These are phyloP conservation scores for Avena atlantica DNA, from an alignment of 176 grass and related monocot genomes.

Conservation along the genomic window DNA sequence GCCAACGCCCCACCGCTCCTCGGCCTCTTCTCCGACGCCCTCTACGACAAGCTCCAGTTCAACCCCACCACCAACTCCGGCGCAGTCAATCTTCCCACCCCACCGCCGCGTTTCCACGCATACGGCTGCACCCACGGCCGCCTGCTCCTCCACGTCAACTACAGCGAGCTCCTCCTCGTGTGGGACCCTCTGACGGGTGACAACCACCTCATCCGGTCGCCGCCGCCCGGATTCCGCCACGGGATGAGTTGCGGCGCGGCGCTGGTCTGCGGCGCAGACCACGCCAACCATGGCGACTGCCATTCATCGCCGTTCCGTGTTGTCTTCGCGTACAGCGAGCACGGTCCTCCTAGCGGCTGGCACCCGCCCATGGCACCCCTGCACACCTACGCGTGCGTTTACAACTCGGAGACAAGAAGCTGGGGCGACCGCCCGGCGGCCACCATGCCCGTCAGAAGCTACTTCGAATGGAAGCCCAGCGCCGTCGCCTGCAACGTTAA, in stretches of 20 bases:
- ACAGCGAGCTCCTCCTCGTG: not conserved
- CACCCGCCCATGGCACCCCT: not conserved
- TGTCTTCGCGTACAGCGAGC: constrained; percentile 8
- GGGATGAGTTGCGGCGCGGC: not conserved
- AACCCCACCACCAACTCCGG: not conserved
- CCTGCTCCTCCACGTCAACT: not conserved
- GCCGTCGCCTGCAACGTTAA: not conserved
- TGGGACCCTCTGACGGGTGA: not conserved
- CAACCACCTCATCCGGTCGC: not conserved
- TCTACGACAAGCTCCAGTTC: not conserved
- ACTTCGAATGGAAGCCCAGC: not conserved
- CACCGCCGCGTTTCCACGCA: not conserved
- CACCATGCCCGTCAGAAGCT: not conserved
- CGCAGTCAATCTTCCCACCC: not conserved
- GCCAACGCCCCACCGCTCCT: not conserved
- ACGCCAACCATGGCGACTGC: not conserved
- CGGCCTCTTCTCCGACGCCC: not conserved
- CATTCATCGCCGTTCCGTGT: constrained; percentile 12
- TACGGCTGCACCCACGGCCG: constrained; percentile 13
- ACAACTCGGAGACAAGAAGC: constrained; percentile 4
- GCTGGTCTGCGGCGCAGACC: not conserved
- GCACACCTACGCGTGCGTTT: not conserved
- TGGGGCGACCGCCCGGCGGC: not conserved
- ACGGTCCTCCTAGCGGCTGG: not conserved
- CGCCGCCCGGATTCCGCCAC: not conserved